phyloP scores from a whole-genome alignment of 805 yeast genomes.

The Debaryomyces tyrocola region DNA sequence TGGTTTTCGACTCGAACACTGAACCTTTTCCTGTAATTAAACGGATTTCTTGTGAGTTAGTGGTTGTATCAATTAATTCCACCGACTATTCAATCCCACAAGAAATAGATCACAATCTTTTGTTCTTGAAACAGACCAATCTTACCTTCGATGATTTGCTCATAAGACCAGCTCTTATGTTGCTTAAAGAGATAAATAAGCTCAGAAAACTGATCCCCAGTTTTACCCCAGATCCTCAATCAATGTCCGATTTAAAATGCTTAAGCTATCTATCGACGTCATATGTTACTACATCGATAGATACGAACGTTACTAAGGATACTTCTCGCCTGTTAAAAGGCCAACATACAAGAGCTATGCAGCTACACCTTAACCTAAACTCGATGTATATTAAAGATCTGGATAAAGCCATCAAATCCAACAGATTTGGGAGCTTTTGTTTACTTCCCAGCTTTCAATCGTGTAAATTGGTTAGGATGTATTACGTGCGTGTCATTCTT shows the following conservation, averaged over 20 bases:
- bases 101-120: conserved; percentile 4
- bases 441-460: conserved; percentile 8
- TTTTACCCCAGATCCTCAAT: not conserved
- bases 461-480: conserved; percentile 5
- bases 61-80: conserved; percentile 6
- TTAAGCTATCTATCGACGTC: conserved; percentile 1
- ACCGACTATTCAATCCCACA: conserved; percentile 2
- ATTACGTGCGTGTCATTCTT: conserved; percentile 2
- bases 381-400: conserved; percentile 5
- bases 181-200: not conserved
- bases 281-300: conserved; percentile 4
- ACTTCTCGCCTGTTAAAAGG: not conserved
- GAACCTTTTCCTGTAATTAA: conserved; percentile 1
- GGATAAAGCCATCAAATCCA: conserved; percentile 4
- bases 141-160: conserved; percentile 1
- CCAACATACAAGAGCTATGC: not conserved
- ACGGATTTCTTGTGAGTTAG: conserved; percentile 4
- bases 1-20: not conserved
- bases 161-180: conserved; percentile 1
- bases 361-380: conserved; percentile 2
- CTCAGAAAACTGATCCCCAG: not conserved
- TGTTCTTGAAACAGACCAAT: conserved; percentile 3
- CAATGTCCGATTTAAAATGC: not conserved
- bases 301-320: not conserved
- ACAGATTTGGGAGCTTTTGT: conserved; percentile 8